Base-by-base conservation (phyloP, 371 early-diverging fungal species). In the Nosema muscidifuracis region DNA sequence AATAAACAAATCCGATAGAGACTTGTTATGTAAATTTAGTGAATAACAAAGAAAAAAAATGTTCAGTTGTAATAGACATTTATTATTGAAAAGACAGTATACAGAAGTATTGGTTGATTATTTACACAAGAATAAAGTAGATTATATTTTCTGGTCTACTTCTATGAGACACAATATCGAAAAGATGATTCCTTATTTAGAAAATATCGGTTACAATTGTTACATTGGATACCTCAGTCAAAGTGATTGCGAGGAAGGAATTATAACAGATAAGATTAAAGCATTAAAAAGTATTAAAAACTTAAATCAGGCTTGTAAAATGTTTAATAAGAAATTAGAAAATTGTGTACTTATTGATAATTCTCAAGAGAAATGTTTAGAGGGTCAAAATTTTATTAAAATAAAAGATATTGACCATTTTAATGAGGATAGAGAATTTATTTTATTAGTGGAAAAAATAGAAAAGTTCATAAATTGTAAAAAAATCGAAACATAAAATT, bases 81-180 rank as follows among this genome's bases (percentile, higher is more conserved):
- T 67, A 26, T 30, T 79, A 30, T 73, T 75, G 36, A 18, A 77
- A 20, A 58, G 80, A 33, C 80, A 75, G 10, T 62, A 73, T 55
- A 31, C 77, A 18, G 58, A 58, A 1, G 16, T 71, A 34, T 55
- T 80, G 7, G 24, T 61, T 20, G 24, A 65, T 1, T 80, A 62
- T 70, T 57, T 80, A 36, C 57, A 73, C 30, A 18, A 18, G 0
- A 56, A 80, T 44, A 43, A 65, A 4, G 31, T 77, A 13, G 30
- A 53, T 10, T 80, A 80, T 56, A 55, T 77, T 3, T 60, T 80
- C 7, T 80, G 80, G 80, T 74, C 80, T 0, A 80, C 77, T 7
- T 76, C 76, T 0, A 65, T 77, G 75, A 74, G 65, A 47, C 63
- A 72, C 28, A 80, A 80, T 72, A 70, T 67, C 9, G 30, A 65